Evolutionary conservation across 768 basidiomycete genomes (phyloP), one percentile per base, ranked within the genome.

Genomic region (Favolaschia claudopus): DNA sequence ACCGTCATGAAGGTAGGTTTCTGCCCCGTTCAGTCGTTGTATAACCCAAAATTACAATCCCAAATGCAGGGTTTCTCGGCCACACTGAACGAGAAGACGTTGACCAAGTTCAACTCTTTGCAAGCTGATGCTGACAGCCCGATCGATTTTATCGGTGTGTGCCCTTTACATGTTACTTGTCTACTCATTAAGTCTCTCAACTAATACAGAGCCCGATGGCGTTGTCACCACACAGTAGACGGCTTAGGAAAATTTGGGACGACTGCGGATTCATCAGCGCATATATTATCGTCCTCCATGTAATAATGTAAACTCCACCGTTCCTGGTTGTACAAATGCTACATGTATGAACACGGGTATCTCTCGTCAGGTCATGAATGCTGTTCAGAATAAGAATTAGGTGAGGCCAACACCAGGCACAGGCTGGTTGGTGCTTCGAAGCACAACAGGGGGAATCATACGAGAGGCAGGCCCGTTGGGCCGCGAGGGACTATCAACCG

Each of bases 61-160:
- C 14, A 32, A 34, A 17, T 55, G 10, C 54, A 81, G 78, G 82
- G 80, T 37, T 84, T 84, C 67, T 64, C 82, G 8, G 82, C 82
- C 2, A 67, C 62, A 36, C 72, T 83, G 42, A 69, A 76, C 2
- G 68, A 70, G 5, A 14, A 49, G 4, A 75, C 68, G 48, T 63
- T 81, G n/a, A 8, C 42, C 32, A 44, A 58, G 27, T 69, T 81
- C 27, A 70, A 77, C 39, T 67, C 45, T 10, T 55, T 69, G 17
- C 55, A 65, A 28, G 45, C 56, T 13, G 36, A 64, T 14, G 13
- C 28, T 9, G 54, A 62, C 39, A 60, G 56, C 37, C 29, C 58
- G 2, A 67, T 72, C 46, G 66, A 70, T 7, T 59, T 38, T 38
- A 70, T 71, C 22, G 70, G 70, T 69, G 33, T 15, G 61, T 40